A percentile compares a stretch with the other conserved stretches of the same genome.
Conservation (phyloP, 495 filamentous ascomycete genomes). For the Trichoderma gamsii region DNA sequence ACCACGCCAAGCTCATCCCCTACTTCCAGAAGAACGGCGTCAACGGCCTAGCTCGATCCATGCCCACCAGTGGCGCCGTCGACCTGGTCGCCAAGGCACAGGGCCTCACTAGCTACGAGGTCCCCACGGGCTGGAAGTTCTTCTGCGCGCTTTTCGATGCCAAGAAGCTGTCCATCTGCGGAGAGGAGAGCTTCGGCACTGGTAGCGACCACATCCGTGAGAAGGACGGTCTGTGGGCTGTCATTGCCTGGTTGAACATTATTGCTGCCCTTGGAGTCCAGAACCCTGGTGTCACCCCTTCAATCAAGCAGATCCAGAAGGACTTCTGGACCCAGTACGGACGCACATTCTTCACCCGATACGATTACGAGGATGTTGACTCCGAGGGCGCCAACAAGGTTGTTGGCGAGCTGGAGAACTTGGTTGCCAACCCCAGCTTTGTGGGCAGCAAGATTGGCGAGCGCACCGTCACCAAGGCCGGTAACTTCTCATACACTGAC, state of each 20-base stretch:
- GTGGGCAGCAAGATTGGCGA: conserved; percentile 72
- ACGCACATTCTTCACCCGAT: conserved; percentile 97
- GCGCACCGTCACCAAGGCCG: conserved; percentile 79
- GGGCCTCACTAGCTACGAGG: conserved; percentile 88
- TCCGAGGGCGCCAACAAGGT: conserved; percentile 85
- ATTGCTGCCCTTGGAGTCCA: conserved; percentile 89
- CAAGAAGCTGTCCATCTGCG: conserved; percentile 96
- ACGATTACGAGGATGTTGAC: conserved; percentile 95
- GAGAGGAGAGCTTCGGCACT: conserved; percentile 96
- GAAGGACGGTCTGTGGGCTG: conserved; percentile 96
- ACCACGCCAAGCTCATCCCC: conserved; percentile 89
- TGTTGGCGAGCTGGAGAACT: conserved; percentile 64
- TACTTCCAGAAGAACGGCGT: conserved; percentile 98
- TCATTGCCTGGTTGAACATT: conserved; percentile 97
- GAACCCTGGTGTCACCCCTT: conserved; percentile 66
- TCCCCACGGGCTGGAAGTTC: conserved; percentile 99
- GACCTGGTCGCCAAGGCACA: conserved; percentile 93
- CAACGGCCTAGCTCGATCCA: conserved; percentile 87
- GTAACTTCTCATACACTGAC: conserved; percentile 96
- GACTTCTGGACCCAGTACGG: conserved; percentile 98
- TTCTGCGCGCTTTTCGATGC: conserved; percentile 98
- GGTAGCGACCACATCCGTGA: conserved; percentile 99
- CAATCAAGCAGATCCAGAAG: conserved; percentile 89
- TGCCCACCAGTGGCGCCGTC: conserved; percentile 93
- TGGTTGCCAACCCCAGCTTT: conserved; percentile 63